Conservation (phyloP, 345 rosid species). For the Camelina hispida region DNA sequence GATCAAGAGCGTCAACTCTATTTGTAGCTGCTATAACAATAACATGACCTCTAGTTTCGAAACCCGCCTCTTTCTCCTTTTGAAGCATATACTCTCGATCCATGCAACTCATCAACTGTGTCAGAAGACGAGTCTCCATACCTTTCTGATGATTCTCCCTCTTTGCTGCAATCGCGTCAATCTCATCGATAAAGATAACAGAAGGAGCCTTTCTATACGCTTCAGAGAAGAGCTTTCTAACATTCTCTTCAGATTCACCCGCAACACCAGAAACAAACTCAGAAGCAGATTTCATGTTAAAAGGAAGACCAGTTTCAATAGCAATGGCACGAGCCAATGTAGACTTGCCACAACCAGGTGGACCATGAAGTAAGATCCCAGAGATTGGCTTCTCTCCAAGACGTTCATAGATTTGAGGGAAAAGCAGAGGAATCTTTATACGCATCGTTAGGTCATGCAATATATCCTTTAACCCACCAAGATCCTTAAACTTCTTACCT, state of each 20-base stretch:
- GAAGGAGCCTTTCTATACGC: slow-evolving; percentile 70
- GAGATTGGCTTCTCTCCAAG: slow-evolving; percentile 49
- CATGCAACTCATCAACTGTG: slow-evolving; percentile 75
- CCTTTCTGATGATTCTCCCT: slow-evolving; percentile 66
- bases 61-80: slow-evolving; percentile 14
- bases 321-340: slow-evolving; percentile 63
- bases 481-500: slow-evolving; percentile 14
- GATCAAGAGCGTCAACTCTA: slow-evolving; percentile 71
- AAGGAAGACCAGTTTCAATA: slow-evolving; percentile 61
- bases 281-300: slow-evolving; percentile 63
- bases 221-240: slow-evolving; percentile 62
- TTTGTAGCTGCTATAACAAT: slow-evolving; percentile 79
- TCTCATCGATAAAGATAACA: slow-evolving; percentile 72
- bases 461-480: slow-evolving; percentile 18
- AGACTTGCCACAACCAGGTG: slow-evolving; percentile 66
- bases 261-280: slow-evolving; percentile 65
- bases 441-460: slow-evolving; percentile 53
- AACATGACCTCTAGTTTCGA: slow-evolving; percentile 48
- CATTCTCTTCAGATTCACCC: slow-evolving; percentile 73
- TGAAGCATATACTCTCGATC: slow-evolving; percentile 50
- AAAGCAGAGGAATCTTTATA: slow-evolving; percentile 60
- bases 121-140: slow-evolving; percentile 68
- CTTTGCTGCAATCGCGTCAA: slow-evolving; percentile 71
- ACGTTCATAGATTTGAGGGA: slow-evolving; percentile 46
- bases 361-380: slow-evolving; percentile 65